Evolutionary conservation across 257 asterid genomes (phyloP).

Genomic region (Jacaranda copaia): DNA sequence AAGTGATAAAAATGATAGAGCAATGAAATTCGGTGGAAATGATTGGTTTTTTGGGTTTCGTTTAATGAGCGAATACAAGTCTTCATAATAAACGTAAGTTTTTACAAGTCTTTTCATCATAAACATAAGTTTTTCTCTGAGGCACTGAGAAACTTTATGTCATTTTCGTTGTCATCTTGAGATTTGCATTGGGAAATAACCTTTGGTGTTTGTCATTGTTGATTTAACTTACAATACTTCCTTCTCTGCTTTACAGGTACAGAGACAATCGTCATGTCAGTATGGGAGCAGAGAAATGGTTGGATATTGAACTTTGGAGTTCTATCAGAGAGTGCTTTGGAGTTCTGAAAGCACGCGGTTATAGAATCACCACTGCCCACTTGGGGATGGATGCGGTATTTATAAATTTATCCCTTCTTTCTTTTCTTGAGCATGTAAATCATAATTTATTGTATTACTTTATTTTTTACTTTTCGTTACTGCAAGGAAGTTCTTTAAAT

Average conservation of each 20-base stretch:
- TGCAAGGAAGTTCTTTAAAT: conserved; percentile 26
- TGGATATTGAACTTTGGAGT: conserved; percentile 95
- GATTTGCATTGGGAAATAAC: background rate
- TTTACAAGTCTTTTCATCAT: background rate
- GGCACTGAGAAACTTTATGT: background rate
- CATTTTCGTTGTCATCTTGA: background rate
- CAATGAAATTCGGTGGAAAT: background rate
- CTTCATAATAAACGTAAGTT: background rate
- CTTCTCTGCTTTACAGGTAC: conserved; percentile 57
- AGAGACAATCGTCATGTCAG: conserved; percentile 95
- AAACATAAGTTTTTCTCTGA: background rate
- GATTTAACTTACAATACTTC: background rate
- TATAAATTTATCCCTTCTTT: background rate
- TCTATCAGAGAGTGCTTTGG: conserved; percentile 76
- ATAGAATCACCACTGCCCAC: conserved; percentile 88
- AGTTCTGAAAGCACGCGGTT: conserved; percentile 87
- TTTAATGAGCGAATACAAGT: background rate
- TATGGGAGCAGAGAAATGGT: conserved; percentile 99
- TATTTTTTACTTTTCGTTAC: background rate
- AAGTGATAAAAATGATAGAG: background rate
- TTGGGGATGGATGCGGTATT: conserved; percentile 76
- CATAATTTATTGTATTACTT: background rate
- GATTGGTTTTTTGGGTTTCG: background rate
- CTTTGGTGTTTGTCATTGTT: background rate
- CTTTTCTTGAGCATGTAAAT: background rate